phyloP scores from a whole-genome alignment of 495 filamentous ascomycete species.

The Hypoxylon intermedium region DNA sequence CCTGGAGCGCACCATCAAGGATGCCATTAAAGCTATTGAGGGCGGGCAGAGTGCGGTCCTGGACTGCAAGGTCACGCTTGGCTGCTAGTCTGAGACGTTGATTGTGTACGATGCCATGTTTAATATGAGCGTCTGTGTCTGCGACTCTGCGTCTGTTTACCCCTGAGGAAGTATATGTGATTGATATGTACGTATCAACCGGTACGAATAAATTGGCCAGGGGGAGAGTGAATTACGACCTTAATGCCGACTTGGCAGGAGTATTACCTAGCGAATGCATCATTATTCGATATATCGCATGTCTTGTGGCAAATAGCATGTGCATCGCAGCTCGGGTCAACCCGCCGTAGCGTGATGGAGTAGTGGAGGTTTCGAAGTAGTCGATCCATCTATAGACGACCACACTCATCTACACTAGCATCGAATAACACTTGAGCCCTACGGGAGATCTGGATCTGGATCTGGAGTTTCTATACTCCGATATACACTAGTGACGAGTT shows the following conservation, averaged over 20 bases:
- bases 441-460: too few relatives aligned
- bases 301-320: neutral
- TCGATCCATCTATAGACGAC: too few relatives aligned
- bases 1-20: conserved; percentile 65
- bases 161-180: neutral
- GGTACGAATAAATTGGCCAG: neutral
- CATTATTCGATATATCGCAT: neutral
- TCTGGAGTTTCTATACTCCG: too few relatives aligned
- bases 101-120: neutral
- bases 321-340: neutral
- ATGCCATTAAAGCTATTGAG: conserved; percentile 72
- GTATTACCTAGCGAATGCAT: neutral
- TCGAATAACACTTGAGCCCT: too few relatives aligned
- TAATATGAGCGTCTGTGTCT: neutral
- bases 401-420: too few relatives aligned
- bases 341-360: neutral
- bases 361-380: neutral
- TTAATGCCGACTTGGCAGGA: neutral
- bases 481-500: too few relatives aligned
- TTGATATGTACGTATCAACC: neutral
- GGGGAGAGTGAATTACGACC: neutral
- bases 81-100: conserved; percentile 37
- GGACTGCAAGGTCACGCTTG: conserved; percentile 56
- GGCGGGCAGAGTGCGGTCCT: conserved; percentile 73
- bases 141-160: neutral